A percentile compares a stretch with the other conserved stretches of the same genome.
phyloP scores from a whole-genome alignment of 164 flowering plant genomes.

The Vitis rotundifolia region DNA sequence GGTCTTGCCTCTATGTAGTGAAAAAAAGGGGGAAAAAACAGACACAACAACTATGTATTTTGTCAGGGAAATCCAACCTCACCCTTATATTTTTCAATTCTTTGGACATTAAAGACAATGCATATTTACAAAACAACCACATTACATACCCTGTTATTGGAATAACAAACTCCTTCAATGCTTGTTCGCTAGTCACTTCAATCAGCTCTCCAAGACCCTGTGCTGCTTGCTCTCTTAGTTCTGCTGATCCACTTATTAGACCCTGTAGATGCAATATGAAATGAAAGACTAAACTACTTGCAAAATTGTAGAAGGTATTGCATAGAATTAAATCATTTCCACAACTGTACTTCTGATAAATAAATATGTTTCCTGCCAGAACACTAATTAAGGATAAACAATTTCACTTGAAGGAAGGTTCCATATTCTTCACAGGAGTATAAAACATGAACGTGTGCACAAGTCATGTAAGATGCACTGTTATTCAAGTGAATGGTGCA shows the following conservation, averaged over 20 bases:
- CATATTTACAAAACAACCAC: not conserved
- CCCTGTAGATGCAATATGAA: constrained; percentile 50
- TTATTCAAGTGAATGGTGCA: too few relatives aligned
- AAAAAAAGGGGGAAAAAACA: too few relatives aligned
- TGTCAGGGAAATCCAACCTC: not conserved
- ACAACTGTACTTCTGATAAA: too few relatives aligned
- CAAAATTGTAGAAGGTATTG: not conserved
- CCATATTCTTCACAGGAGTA: too few relatives aligned
- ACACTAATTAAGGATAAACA: too few relatives aligned
- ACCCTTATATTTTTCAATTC: not conserved
- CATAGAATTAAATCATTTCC: not conserved
- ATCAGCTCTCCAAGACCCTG: constrained; percentile 94
- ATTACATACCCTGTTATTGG: constrained; percentile 89
- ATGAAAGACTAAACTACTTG: not conserved
- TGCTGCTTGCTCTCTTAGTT: constrained; percentile 96
- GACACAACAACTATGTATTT: not conserved
- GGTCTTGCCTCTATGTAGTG: too few relatives aligned
- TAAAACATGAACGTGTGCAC: too few relatives aligned
- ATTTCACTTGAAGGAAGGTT: too few relatives aligned
- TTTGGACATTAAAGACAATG: not conserved
- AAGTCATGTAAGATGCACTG: too few relatives aligned
- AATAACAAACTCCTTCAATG: constrained; percentile 86
- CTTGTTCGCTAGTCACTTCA: constrained; percentile 93
- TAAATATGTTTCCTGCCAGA: too few relatives aligned
- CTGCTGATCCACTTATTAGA: constrained; percentile 93